Evolutionary conservation across 345 rosid species (phyloP).

Genomic region (Linum tenue): DNA sequence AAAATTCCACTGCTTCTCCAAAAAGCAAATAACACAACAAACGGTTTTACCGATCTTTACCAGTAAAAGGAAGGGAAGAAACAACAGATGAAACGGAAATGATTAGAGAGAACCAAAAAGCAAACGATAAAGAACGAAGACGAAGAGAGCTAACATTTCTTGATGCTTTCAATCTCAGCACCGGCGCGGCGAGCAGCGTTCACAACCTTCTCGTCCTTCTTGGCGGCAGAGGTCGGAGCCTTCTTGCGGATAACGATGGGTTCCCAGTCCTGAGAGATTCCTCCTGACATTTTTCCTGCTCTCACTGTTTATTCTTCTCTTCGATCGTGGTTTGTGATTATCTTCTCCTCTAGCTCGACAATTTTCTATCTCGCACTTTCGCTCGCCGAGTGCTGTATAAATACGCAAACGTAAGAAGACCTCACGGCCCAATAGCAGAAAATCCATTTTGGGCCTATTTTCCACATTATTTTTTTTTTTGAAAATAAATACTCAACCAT

Average conservation of each 20-base stretch:
- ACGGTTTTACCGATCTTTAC: background rate
- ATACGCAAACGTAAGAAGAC: no score
- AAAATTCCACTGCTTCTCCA: background rate
- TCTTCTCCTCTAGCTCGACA: background rate
- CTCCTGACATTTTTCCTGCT: constrained; percentile 30
- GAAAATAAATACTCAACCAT: no score
- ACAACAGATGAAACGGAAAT: background rate
- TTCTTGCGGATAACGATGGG: constrained; percentile 77
- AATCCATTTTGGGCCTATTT: no score
- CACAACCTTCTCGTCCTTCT: constrained; percentile 78
- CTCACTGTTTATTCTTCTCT: background rate
- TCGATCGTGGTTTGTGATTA: background rate
- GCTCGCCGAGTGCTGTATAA: no score
- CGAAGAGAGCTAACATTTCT: constrained; percentile 33
- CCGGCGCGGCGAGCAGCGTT: constrained; percentile 84
- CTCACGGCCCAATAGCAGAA: no score
- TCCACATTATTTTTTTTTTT: no score
- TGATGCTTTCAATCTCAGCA: constrained; percentile 62
- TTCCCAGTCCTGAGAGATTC: constrained; percentile 76
- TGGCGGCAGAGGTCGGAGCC: constrained; percentile 51
- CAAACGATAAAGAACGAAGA: background rate
- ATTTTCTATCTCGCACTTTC: no score
- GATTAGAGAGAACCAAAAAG: no score
- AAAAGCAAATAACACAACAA: background rate
- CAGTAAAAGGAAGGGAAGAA: background rate